Percentiles rank a stretch among this genome's conserved stretches.
Evolutionary conservation across 345 rosid species (phyloP).

Genomic region (Aquilaria malaccensis): DNA sequence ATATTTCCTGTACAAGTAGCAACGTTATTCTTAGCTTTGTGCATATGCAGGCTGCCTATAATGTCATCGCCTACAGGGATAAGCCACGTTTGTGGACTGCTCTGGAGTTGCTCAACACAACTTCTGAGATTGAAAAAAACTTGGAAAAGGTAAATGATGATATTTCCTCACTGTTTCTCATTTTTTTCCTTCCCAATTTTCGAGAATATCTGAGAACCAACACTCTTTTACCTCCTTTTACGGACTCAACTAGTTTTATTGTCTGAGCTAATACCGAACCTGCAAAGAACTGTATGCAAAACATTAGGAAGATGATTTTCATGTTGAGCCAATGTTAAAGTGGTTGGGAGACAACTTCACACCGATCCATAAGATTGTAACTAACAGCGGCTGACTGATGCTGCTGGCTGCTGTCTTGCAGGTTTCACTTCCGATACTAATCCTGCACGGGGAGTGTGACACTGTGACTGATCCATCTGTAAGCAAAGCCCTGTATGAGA

Average conservation of each 20-base stretch:
- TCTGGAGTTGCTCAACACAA: slow-evolving; percentile 64
- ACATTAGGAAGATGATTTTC: too few relatives aligned
- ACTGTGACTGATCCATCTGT: slow-evolving; percentile 81
- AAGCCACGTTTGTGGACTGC: slow-evolving; percentile 79
- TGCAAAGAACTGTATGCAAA: too few relatives aligned
- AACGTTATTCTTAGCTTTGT: not conserved
- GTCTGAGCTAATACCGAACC: not conserved
- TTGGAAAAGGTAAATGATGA: slow-evolving; percentile 43
- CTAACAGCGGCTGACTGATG: too few relatives aligned
- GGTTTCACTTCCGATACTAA: slow-evolving; percentile 78
- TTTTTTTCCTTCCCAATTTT: not conserved
- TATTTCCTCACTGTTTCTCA: slow-evolving; percentile 1
- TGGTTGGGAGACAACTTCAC: too few relatives aligned
- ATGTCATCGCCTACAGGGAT: slow-evolving; percentile 65
- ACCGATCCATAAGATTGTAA: too few relatives aligned
- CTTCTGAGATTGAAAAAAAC: slow-evolving; percentile 64
- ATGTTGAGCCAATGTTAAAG: too few relatives aligned
- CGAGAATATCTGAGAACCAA: not conserved
- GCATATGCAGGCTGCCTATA: slow-evolving; percentile 55
- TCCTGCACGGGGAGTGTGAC: slow-evolving; percentile 87
- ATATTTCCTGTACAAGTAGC: not conserved
- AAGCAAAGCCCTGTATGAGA: slow-evolving; percentile 72
- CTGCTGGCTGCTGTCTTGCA: slow-evolving; percentile 10
- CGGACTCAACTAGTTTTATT: not conserved
- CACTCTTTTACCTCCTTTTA: too few relatives aligned